Percentiles rank a stretch among this genome's conserved stretches.
These are phyloP conservation scores for Vitis labrusca DNA, from an alignment of 164 flowering plant species.

Conservation along the genomic window DNA sequence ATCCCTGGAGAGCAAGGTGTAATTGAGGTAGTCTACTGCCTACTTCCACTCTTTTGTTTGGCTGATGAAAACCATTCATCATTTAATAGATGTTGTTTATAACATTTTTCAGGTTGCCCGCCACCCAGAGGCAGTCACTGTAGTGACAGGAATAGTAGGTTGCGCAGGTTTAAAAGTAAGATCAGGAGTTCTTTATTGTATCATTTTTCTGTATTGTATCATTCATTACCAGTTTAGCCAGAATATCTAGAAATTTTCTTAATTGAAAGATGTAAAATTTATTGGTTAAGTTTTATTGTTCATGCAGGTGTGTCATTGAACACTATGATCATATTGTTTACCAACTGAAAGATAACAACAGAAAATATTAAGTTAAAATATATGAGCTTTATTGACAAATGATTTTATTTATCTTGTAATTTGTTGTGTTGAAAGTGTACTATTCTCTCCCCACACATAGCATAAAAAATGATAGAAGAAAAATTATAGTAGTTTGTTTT, in stretches of 20 bases:
- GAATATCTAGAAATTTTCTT: too few relatives aligned
- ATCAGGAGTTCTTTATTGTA: not conserved
- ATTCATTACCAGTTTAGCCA: too few relatives aligned
- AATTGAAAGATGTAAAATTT: too few relatives aligned
- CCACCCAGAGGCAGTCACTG: slow-evolving; percentile 91
- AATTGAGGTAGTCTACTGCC: slow-evolving; percentile 58
- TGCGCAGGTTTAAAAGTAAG: slow-evolving; percentile 94
- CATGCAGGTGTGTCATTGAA: not conserved
- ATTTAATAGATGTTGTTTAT: not conserved
- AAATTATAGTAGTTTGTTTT: too few relatives aligned
- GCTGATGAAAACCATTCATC: not conserved
- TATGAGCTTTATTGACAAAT: too few relatives aligned
- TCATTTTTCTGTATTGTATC: not conserved
- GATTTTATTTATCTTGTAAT: too few relatives aligned
- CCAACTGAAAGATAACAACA: not conserved
- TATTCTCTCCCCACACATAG: too few relatives aligned
- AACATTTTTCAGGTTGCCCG: slow-evolving; percentile 80
- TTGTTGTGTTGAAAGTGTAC: too few relatives aligned
- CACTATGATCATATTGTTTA: not conserved
- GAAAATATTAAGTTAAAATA: not conserved
- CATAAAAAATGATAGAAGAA: too few relatives aligned
- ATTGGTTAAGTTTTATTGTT: not conserved
- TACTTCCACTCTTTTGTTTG: slow-evolving; percentile 1
- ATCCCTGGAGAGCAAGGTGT: slow-evolving; percentile 94
- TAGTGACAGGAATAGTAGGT: slow-evolving; percentile 99